Evolutionary conservation across 129 eudicot species (phyloP), one percentile per base, ranked within the genome.

Genomic region (Flaveria ramosissima): DNA sequence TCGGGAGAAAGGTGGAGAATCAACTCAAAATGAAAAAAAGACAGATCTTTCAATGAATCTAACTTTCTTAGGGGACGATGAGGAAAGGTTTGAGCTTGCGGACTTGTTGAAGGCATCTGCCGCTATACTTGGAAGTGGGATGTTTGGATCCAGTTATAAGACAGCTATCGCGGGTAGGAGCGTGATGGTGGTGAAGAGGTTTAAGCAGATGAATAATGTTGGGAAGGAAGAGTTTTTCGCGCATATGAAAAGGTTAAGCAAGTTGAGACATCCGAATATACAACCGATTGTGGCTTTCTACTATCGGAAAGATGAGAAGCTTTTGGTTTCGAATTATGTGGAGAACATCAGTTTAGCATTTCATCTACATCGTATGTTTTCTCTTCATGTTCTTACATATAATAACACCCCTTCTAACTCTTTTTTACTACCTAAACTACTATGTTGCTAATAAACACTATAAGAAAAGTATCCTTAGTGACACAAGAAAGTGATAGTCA

Each of bases 231-330:
- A 94, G 85, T 94, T 91, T 74, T 86, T 78, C 27, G 90, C 86
- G 82, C 99, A 94, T 80, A 94, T 91, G 92, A 84, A 87, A 83
- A 82, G 88, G 86, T 82, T 94, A 46, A 97, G 99, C 14, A 85
- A 88, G 77, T 71, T 94, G 85, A 81, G 72, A 68, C 92, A 94
- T 52, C 81, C 77, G 1, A 91, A 91, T 39, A 41, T 91, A 71
- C 92, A 87, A 71, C 91, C 93, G 20, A 57, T 89, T 68, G 90
- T 91, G 27, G 99, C 93, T 32, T 94, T 84, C 84, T 88, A 87
- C 78, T 87, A 94, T 32, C 82, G 82, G 74, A 91, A 86, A 26
- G 97, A 94, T 51, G 99, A 94, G 88, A 94, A 94, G 87, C 96
- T 94, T 63, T 71, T 94, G 68, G 87, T 94, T 59, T 76, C 89